Evolutionary conservation across 768 basidiomycete genomes (phyloP).

Genomic region (Gymnopilus dilepis): DNA sequence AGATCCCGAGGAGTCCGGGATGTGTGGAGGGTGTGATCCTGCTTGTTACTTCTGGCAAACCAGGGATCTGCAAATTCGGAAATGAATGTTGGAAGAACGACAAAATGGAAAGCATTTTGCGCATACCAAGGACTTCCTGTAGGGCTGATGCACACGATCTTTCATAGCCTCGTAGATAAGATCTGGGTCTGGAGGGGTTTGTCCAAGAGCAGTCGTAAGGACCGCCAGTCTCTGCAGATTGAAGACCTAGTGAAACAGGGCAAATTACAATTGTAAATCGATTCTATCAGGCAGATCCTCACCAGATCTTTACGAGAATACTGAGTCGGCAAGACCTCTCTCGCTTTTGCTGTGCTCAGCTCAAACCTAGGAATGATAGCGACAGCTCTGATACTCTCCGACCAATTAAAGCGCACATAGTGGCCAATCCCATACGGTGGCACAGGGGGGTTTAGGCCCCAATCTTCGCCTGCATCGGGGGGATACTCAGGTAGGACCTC

Average conservation of each 20-base stretch:
- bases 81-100: background rate
- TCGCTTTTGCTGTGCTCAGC: conserved; percentile 92
- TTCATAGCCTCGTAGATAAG: conserved; percentile 99
- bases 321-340: conserved; percentile 81
- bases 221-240: conserved; percentile 97
- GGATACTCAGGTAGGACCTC: conserved; percentile 98
- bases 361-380: conserved; percentile 96
- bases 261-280: background rate
- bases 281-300: conserved; percentile 20
- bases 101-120: background rate
- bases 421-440: conserved; percentile 94
- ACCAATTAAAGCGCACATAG: conserved; percentile 90
- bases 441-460: conserved; percentile 87
- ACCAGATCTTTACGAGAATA: conserved; percentile 95
- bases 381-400: conserved; percentile 82
- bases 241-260: conserved; percentile 72
- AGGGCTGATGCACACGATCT: conserved; percentile 96
- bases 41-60: conserved; percentile 90
- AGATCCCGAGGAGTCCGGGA: conserved; percentile 95
- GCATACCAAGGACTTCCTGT: conserved; percentile 82
- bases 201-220: conserved; percentile 90
- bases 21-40: conserved; percentile 87
- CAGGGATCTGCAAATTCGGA: conserved; percentile 77
- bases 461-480: conserved; percentile 86
- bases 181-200: conserved; percentile 89